phyloP scores from a whole-genome alignment of 495 filamentous ascomycete genomes.

The Penicillium robsamsonii region DNA sequence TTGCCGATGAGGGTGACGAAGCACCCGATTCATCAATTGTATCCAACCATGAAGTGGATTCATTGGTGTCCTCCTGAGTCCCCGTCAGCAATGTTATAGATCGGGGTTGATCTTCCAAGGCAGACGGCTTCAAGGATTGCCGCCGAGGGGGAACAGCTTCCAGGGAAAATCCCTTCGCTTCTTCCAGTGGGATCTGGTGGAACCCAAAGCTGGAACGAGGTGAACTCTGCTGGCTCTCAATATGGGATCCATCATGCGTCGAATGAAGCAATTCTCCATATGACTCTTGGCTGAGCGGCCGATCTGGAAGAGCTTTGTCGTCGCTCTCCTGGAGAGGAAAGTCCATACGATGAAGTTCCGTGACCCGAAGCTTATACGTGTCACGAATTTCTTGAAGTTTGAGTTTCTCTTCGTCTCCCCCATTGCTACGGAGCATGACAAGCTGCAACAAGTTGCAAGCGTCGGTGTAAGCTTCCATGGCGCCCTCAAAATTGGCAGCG shows the following conservation, averaged over 20 bases:
- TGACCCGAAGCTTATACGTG: conserved; percentile 85
- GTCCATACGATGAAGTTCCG: conserved; percentile 72
- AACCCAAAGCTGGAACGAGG: conserved; percentile 21
- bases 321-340: conserved; percentile 53
- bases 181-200: conserved; percentile 22
- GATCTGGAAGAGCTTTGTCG: conserved; percentile 71
- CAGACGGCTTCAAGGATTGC: conserved; percentile 41
- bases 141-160: conserved; percentile 37
- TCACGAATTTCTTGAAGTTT: conserved; percentile 87
- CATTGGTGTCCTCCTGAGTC: conserved; percentile 54
- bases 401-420: conserved; percentile 72
- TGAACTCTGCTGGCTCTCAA: conserved; percentile 23
- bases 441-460: conserved; percentile 80
- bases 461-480: conserved; percentile 86
- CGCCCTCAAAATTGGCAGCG: conserved; percentile 89
- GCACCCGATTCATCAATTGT: conserved; percentile 94
- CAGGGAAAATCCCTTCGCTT: conserved; percentile 20
- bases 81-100: conserved; percentile 8
- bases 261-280: conserved; percentile 47
- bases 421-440: conserved; percentile 80
- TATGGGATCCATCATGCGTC: conserved; percentile 41
- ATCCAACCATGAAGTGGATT: conserved; percentile 90
- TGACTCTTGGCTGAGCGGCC: conserved; percentile 71
- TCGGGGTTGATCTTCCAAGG: conserved; percentile 29
- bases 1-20: conserved; percentile 75